Evolutionary conservation across 1,139 yeast species (phyloP), one percentile per base, ranked within the genome.

Genomic region (Blastobotrys capitulatus): DNA sequence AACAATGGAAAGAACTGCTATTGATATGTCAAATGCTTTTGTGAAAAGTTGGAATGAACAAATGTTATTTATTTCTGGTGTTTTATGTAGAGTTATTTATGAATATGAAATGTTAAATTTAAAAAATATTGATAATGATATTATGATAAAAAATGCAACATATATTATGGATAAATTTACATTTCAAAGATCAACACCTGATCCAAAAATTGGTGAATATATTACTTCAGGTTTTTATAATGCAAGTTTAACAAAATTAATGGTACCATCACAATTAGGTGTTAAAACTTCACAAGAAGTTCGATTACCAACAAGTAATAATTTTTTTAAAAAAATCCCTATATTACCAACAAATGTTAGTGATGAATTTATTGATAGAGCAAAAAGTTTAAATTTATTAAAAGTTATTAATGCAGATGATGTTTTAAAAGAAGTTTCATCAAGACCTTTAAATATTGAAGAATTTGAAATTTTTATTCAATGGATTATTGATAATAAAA

Each of bases 1-100:
- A 1, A 71, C 75, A 1, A 70, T 71, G 72, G 75, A 71, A 51
- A 62, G 75, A 6, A 71, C 75, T 1, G 72, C 72, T 2, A 65
- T 71, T 2, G 75, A 71, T 54, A 67, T 71, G 66, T 69, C 74
- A 1, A 70, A 71, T 48, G 60, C 65, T 9, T 64, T 62, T 48
- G 74, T 71, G 20, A 69, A 67, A 49, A 70, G 67, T 48, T 71
- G 75, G 75, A 71, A 71, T 53, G 57, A 61, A 38, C 68, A 70
- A 48, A 63, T 71, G 63, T 62, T 71, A 13, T 65, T 62, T 43
- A 64, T 67, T 62, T 67, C 70, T 10, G 75, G 75, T 2, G 57
- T 69, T 6, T 52, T 71, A 39, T 56, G 68, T 8, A 57, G 75
- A 9, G 63, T 66, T 12, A 64, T 68, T 1, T 71, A 66, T 44